Evolutionary conservation across 176 grass and related monocot genomes (phyloP).

Genomic region (Aegilops speltoides): DNA sequence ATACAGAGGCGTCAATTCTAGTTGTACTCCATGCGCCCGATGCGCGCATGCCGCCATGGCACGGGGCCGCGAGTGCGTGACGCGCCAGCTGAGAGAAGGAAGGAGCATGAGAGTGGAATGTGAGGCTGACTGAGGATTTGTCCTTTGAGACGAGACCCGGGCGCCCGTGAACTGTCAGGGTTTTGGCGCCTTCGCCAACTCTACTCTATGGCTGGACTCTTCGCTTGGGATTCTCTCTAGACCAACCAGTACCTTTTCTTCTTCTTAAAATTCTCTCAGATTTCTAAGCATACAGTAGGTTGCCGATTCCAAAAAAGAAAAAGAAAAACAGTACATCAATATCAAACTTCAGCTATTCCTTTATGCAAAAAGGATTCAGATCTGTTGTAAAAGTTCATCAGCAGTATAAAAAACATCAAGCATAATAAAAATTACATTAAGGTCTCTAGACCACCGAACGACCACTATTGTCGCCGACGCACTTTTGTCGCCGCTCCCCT

Average conservation of each 20-base stretch:
- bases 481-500: no score
- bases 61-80: background rate
- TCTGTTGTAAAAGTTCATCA: no score
- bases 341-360: no score
- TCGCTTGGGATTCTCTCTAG: background rate
- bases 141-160: background rate
- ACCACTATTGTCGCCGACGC: no score
- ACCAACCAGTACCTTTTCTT: background rate
- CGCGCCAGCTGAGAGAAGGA: background rate
- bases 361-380: no score
- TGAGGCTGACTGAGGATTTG: background rate
- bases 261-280: background rate
- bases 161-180: constrained; percentile 4
- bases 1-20: background rate
- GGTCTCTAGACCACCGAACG: no score
- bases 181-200: background rate
- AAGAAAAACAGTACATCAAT: no score
- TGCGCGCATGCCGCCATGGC: background rate
- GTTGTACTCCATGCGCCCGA: background rate
- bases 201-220: background rate
- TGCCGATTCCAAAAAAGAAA: no score
- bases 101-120: background rate
- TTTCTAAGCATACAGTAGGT: background rate
- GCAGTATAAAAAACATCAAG: no score
- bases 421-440: no score